phyloP scores from a whole-genome alignment of 768 basidiomycete species.

The Ephemerocybe angulata region DNA sequence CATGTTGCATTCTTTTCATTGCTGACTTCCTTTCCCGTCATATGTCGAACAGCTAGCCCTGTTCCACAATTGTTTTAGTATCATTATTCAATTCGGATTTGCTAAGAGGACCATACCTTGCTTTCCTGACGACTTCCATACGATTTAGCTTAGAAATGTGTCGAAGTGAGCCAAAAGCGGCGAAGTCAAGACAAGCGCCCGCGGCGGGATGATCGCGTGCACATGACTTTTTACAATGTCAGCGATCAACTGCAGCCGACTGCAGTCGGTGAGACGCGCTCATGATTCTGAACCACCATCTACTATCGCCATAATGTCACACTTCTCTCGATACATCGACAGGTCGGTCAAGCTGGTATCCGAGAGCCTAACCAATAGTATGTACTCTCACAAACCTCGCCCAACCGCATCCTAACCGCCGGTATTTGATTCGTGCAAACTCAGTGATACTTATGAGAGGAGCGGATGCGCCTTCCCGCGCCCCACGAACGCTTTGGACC shows the following conservation, averaged over 20 bases:
- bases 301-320: conserved; percentile 29
- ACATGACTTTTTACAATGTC: conserved; percentile 17
- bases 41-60: background rate
- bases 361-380: conserved; percentile 34
- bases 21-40: background rate
- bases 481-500: conserved; percentile 61
- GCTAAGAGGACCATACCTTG: background rate
- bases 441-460: conserved; percentile 76
- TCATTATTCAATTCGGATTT: conserved; percentile 2
- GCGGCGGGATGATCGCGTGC: no score
- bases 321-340: conserved; percentile 34
- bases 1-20: background rate
- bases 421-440: background rate
- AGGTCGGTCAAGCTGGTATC: conserved; percentile 36
- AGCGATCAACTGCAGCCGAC: no score
- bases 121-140: background rate
- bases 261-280: background rate
- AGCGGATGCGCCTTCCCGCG: conserved; percentile 56
- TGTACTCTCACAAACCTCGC: conserved; percentile 2
- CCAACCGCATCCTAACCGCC: background rate
- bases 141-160: no score
- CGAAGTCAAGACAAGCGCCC: no score
- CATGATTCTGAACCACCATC: background rate
- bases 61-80: background rate
- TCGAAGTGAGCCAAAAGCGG: no score